Evolutionary conservation across 495 filamentous ascomycete species (phyloP).

Genomic region (Astrothelium subdiscretum): DNA sequence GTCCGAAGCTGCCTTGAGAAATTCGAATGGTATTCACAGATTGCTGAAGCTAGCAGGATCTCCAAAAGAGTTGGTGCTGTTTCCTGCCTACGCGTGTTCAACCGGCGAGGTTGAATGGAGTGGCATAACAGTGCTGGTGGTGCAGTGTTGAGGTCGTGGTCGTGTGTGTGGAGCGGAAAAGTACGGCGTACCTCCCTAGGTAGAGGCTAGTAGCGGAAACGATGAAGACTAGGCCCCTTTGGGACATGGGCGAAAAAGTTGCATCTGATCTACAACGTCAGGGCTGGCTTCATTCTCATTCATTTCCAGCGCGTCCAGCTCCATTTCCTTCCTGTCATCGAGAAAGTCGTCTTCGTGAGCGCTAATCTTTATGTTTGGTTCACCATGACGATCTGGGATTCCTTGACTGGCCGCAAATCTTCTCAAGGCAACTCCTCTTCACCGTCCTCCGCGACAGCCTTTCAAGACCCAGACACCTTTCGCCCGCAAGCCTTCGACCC

Average conservation of each 20-base stretch:
- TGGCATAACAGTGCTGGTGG: too few species aligned
- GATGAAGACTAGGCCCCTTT: background rate
- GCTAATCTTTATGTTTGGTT: background rate
- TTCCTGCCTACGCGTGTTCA: too few species aligned
- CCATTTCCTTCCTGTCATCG: background rate
- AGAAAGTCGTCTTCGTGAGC: background rate
- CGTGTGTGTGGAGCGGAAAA: background rate
- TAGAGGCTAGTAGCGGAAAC: background rate
- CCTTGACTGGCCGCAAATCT: constrained; percentile 68
- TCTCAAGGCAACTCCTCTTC: constrained; percentile 34
- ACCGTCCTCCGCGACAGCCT: constrained; percentile 15
- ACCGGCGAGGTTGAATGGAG: too few species aligned
- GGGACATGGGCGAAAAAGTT: background rate
- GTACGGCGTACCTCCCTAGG: background rate
- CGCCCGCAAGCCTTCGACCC: constrained; percentile 54
- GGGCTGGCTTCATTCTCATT: background rate
- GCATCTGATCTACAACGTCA: background rate
- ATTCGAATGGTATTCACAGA: too few species aligned
- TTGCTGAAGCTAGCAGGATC: too few species aligned
- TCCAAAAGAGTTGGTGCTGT: too few species aligned
- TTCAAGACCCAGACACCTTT: constrained; percentile 37
- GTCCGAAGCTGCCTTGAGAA: too few species aligned
- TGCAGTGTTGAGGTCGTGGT: background rate
- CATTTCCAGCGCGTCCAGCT: background rate
- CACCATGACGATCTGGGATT: constrained; percentile 67